Percentiles rank a stretch among this genome's conserved stretches.
Conservation (phyloP, 2,329 filamentous ascomycete species). For the Xylariaceae sp. region DNA sequence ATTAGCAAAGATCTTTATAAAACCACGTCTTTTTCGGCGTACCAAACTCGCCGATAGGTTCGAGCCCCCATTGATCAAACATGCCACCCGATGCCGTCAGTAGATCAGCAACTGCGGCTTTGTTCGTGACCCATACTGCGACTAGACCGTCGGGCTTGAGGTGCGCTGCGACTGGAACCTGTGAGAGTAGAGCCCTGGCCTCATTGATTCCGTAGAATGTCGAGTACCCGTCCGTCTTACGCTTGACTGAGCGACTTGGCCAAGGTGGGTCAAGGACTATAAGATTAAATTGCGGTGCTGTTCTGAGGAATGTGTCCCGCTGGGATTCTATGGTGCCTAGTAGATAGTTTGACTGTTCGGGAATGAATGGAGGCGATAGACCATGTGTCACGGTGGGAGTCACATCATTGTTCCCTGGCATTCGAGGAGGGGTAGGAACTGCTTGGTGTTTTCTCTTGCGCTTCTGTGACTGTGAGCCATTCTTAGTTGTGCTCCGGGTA, state of each 20-base stretch:
- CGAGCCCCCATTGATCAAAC: conserved; percentile 64
- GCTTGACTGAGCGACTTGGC: conserved; percentile 71
- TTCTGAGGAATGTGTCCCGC: conserved; percentile 37
- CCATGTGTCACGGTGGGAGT: not conserved
- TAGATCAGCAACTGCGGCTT: conserved; percentile 53
- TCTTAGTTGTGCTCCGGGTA: not conserved
- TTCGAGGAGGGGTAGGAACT: not conserved
- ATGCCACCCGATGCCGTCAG: conserved; percentile 55
- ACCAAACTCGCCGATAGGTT: conserved; percentile 60
- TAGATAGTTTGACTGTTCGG: conserved; percentile 42
- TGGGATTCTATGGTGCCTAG: conserved; percentile 44
- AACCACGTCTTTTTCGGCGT: too few relatives aligned
- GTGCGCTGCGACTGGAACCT: conserved; percentile 53
- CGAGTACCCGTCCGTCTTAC: conserved; percentile 49
- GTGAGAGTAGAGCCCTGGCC: conserved; percentile 46
- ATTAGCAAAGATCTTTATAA: too few relatives aligned
- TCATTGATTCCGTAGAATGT: conserved; percentile 45
- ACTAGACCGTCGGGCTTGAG: conserved; percentile 55
- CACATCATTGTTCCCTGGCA: conserved; percentile 3
- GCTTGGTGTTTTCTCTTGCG: conserved; percentile 8
- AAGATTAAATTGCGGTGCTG: conserved; percentile 57
- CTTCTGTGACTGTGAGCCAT: conserved; percentile 11
- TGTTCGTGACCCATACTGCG: conserved; percentile 77
- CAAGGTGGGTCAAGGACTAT: conserved; percentile 75
- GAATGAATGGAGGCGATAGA: conserved; percentile 30